Conservation (phyloP, 1,139 yeast species). For the Saccharomycopsis hybrid region DNA sequence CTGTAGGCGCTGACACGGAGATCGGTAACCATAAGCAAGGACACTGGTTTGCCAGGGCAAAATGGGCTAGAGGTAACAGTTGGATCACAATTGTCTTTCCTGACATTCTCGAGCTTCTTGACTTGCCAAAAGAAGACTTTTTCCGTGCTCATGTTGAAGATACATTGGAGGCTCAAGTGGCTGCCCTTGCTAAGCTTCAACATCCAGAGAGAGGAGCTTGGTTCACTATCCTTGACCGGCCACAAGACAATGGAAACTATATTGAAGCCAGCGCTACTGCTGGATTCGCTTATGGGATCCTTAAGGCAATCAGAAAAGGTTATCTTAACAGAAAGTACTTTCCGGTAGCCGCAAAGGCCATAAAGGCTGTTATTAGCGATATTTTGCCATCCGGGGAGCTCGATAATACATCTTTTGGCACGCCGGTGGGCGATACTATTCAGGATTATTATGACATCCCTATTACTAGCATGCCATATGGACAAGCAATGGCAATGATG, state of each 20-base stretch:
- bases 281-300: slow-evolving; percentile 34
- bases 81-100: slow-evolving; percentile 36
- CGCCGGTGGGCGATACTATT: slow-evolving; percentile 31
- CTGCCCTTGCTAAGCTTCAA: slow-evolving; percentile 27
- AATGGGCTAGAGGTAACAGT: slow-evolving; percentile 36
- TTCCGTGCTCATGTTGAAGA: slow-evolving; percentile 29
- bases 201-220: slow-evolving; percentile 29
- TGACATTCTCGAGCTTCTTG: slow-evolving; percentile 31
- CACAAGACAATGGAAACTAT: slow-evolving; percentile 28
- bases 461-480: slow-evolving; percentile 33
- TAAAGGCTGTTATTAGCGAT: slow-evolving; percentile 29
- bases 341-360: slow-evolving; percentile 28
- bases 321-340: slow-evolving; percentile 26
- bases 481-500: slow-evolving; percentile 36
- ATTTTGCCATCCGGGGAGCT: slow-evolving; percentile 31
- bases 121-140: slow-evolving; percentile 27
- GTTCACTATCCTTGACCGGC: slow-evolving; percentile 31
- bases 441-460: slow-evolving; percentile 33
- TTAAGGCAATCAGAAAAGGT: slow-evolving; percentile 29
- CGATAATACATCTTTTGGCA: slow-evolving; percentile 32
- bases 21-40: no score
- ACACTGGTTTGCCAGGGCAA: slow-evolving; percentile 28
- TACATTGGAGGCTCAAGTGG: slow-evolving; percentile 30
- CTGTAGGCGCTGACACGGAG: slow-evolving; percentile 28
- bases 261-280: slow-evolving; percentile 34